These are phyloP conservation scores for Wakefieldia striispora DNA, from an alignment of 768 basidiomycete genomes.

Conservation along the genomic window DNA sequence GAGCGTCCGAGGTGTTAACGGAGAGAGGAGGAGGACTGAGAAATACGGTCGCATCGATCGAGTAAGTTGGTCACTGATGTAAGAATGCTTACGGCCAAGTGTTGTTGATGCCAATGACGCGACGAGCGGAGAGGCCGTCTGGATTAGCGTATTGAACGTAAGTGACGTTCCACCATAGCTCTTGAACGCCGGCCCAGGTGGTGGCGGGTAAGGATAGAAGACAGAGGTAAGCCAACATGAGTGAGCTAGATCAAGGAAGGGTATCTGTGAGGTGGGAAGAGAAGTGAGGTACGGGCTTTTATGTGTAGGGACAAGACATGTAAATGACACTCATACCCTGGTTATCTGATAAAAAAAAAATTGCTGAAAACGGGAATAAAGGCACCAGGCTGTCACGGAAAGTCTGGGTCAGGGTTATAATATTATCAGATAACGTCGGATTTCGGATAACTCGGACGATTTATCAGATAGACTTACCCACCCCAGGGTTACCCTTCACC, in stretches of 20 bases:
- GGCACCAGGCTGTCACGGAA: too few species aligned
- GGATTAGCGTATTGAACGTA: conserved; percentile 80
- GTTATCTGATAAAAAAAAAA: too few species aligned
- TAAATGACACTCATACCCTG: too few species aligned
- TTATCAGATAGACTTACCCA: conserved; percentile 4
- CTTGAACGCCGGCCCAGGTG: conserved; percentile 63
- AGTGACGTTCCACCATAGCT: conserved; percentile 90
- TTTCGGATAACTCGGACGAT: too few species aligned
- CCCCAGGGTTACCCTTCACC: neutral
- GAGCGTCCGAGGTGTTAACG: conserved; percentile 65
- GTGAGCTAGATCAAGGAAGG: too few species aligned
- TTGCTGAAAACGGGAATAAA: too few species aligned
- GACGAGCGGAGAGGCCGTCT: conserved; percentile 73
- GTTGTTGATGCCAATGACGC: conserved; percentile 84
- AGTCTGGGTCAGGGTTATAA: too few species aligned
- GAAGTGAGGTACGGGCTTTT: too few species aligned
- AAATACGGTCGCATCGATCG: neutral
- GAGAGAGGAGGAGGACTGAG: conserved; percentile 79
- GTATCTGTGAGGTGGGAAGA: too few species aligned
- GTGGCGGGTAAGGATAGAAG: conserved; percentile 29
- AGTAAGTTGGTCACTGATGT: neutral
- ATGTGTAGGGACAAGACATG: too few species aligned
- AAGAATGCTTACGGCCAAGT: conserved; percentile 81
- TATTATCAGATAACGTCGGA: neutral
- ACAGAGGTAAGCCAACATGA: neutral